Evolutionary conservation across 2,329 filamentous ascomycete species (phyloP).

Genomic region (Ploettnerulaceae sp.): DNA sequence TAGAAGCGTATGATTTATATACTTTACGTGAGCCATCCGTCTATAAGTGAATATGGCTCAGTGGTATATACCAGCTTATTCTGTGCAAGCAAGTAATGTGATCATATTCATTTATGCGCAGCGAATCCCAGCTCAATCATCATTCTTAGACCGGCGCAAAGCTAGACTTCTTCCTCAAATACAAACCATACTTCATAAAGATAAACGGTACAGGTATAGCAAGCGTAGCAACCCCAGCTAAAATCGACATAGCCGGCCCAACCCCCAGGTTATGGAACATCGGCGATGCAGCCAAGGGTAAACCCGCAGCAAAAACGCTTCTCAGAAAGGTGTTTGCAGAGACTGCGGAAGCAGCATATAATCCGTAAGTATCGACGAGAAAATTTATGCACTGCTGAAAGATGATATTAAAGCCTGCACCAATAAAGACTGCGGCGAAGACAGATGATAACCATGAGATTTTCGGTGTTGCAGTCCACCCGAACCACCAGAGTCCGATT

Average conservation of each 20-base stretch:
- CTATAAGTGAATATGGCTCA: too few relatives aligned
- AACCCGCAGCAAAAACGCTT: slow-evolving; percentile 42
- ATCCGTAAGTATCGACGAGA: slow-evolving; percentile 41
- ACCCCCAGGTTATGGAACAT: slow-evolving; percentile 63
- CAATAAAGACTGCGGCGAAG: slow-evolving; percentile 28
- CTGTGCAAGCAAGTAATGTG: too few relatives aligned
- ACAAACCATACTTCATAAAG: slow-evolving; percentile 40
- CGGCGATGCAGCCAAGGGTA: slow-evolving; percentile 39
- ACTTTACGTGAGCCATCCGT: too few relatives aligned
- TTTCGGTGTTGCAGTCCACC: slow-evolving; percentile 26
- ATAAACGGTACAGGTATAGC: slow-evolving; percentile 55
- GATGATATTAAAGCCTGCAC: slow-evolving; percentile 32
- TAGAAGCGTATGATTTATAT: too few relatives aligned
- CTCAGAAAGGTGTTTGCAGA: slow-evolving; percentile 42
- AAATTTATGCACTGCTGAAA: slow-evolving; percentile 34
- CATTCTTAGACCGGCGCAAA: slow-evolving; percentile 35
- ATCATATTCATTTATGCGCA: background rate
- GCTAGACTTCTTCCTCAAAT: slow-evolving; percentile 40
- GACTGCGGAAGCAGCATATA: slow-evolving; percentile 43
- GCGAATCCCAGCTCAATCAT: background rate
- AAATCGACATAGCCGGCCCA: slow-evolving; percentile 57
- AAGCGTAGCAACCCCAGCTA: slow-evolving; percentile 51
- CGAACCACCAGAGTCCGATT: slow-evolving; percentile 32
- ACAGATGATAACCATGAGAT: slow-evolving; percentile 26
- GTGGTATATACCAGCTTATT: too few relatives aligned